Conservation (phyloP, 2,329 filamentous ascomycete genomes). For the Penicillium vulpinum region DNA sequence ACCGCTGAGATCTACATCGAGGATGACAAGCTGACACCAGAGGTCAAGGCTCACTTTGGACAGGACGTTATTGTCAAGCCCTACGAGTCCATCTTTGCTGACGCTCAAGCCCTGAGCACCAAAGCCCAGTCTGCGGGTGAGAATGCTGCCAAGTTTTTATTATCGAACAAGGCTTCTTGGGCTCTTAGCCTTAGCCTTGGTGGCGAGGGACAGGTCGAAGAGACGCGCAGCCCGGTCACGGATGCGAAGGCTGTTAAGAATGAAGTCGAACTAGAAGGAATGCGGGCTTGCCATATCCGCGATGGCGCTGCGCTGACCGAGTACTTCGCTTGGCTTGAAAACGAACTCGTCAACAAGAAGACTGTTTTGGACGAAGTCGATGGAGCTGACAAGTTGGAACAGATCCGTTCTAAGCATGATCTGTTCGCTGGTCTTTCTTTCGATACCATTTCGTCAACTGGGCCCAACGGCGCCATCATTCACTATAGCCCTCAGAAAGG, state of each 20-base stretch:
- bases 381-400: conserved; percentile 87
- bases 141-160: conserved; percentile 66
- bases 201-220: conserved; percentile 80
- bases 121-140: conserved; percentile 39
- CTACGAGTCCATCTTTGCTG: conserved; percentile 77
- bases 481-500: conserved; percentile 90
- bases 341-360: conserved; percentile 75
- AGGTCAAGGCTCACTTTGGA: conserved; percentile 69
- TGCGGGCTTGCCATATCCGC: conserved; percentile 89
- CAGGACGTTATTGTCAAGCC: conserved; percentile 72
- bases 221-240: conserved; percentile 79
- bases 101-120: conserved; percentile 66
- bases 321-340: conserved; percentile 95
- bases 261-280: conserved; percentile 80
- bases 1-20: conserved; percentile 82
- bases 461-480: conserved; percentile 88
- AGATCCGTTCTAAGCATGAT: conserved; percentile 58
- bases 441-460: conserved; percentile 92
- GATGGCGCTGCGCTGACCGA: conserved; percentile 88
- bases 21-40: conserved; percentile 69
- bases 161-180: conserved; percentile 91
- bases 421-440: conserved; percentile 90
- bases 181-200: conserved; percentile 83
- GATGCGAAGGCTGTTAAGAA: conserved; percentile 97
- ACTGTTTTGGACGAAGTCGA: conserved; percentile 79